These are phyloP conservation scores for Excoecaria cochinchinensis DNA, from an alignment of 345 rosid genomes.

Conservation along the genomic window DNA sequence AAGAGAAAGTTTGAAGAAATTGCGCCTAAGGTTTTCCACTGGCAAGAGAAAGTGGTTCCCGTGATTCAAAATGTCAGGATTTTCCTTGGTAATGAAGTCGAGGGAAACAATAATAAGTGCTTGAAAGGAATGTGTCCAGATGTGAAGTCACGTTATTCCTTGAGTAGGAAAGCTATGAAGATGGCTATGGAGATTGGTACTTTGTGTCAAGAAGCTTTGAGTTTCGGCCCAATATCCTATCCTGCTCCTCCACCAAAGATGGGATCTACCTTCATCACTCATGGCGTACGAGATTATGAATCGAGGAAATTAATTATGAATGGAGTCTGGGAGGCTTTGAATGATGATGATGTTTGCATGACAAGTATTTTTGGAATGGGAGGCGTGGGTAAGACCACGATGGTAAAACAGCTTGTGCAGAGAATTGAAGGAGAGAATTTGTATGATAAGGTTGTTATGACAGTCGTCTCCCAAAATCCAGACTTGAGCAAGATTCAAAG, in stretches of 20 bases:
- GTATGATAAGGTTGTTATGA: neutral
- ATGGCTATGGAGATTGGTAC: neutral
- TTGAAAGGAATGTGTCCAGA: neutral
- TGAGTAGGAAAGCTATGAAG: neutral
- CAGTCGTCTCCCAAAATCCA: neutral
- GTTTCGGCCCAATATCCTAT: neutral
- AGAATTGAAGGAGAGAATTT: neutral
- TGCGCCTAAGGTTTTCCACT: neutral
- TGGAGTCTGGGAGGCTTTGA: neutral
- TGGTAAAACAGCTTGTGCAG: neutral
- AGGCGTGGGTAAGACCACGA: neutral
- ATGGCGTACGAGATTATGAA: neutral
- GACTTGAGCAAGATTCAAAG: neutral
- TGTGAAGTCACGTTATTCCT: neutral
- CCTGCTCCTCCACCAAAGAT: neutral
- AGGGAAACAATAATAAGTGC: neutral
- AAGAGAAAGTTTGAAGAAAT: no score
- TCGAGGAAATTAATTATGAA: neutral
- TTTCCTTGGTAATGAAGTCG: neutral
- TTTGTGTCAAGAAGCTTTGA: neutral
- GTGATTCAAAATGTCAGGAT: no score
- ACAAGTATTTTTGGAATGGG: neutral
- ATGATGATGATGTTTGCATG: neutral
- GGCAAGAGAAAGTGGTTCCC: neutral
- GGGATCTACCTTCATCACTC: neutral